These are phyloP conservation scores for Paracamarosporium sp. DNA, from an alignment of 2,329 filamentous ascomycete species.

Conservation along the genomic window DNA sequence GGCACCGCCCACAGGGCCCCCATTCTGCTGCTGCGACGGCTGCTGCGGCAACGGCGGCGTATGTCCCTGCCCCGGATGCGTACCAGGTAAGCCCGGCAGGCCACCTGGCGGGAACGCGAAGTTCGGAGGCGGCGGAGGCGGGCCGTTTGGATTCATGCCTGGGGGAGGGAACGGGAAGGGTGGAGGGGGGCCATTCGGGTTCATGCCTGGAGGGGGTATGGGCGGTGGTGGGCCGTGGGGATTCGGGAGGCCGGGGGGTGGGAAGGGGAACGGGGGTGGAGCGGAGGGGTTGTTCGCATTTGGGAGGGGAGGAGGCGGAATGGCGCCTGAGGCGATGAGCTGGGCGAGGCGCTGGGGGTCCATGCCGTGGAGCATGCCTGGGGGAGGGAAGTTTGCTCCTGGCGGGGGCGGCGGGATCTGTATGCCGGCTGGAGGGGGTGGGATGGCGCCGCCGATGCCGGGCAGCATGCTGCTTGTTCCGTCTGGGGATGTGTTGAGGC, in stretches of 20 bases:
- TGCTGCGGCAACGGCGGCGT: conserved; percentile 30
- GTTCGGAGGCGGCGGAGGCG: conserved; percentile 23
- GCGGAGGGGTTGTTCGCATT: conserved; percentile 25
- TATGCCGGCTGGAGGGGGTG: conserved; percentile 27
- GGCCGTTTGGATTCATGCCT: conserved; percentile 5
- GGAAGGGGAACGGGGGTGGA: conserved; percentile 34
- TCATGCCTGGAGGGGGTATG: conserved; percentile 5
- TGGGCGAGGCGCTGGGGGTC: conserved; percentile 41
- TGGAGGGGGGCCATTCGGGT: conserved; percentile 17
- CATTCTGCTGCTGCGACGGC: conserved; percentile 35
- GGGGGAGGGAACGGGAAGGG: conserved; percentile 32
- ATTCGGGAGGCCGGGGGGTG: conserved; percentile 49
- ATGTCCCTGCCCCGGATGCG: conserved; percentile 33
- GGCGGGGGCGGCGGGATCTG: conserved; percentile 29
- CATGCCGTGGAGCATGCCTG: conserved; percentile 25
- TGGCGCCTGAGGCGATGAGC: conserved; percentile 40
- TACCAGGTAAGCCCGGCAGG: conserved; percentile 36
- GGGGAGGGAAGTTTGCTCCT: conserved; percentile 6
- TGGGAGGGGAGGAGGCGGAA: conserved; percentile 45
- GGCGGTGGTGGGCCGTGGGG: conserved; percentile 21
- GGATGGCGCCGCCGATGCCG: conserved; percentile 52
- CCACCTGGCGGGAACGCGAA: conserved; percentile 11
- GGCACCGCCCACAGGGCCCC: conserved; percentile 20
- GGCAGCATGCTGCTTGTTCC: conserved; percentile 57
- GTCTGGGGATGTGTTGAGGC: conserved; percentile 43